Conservation (phyloP, 805 yeast genomes). For the Starmera dryadoides region DNA sequence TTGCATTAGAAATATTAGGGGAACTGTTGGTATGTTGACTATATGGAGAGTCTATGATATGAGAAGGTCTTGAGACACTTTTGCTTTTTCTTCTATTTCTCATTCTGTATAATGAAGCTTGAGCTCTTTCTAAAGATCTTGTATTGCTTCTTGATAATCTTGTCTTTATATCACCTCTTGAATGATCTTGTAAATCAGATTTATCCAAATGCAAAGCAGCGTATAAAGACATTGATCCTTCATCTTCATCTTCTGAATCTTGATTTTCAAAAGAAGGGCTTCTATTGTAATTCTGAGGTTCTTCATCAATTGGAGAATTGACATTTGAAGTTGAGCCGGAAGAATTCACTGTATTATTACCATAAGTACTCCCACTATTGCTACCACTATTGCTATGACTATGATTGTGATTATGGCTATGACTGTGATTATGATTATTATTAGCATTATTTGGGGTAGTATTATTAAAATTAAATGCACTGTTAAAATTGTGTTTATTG, state of each 20-base stretch:
- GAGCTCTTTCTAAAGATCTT: slow-evolving; percentile 54
- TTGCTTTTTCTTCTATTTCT: slow-evolving; percentile 50
- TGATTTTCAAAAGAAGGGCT: too few relatives aligned
- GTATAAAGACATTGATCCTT: slow-evolving; percentile 60
- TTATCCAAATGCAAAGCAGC: slow-evolving; percentile 39
- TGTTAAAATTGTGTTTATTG: slow-evolving; percentile 9
- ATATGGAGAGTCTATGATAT: slow-evolving; percentile 7
- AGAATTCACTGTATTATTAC: slow-evolving; percentile 6
- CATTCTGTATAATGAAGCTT: slow-evolving; percentile 57
- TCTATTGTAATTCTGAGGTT: too few relatives aligned
- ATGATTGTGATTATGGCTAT: slow-evolving; percentile 5
- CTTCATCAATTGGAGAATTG: slow-evolving; percentile 1
- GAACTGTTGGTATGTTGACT: slow-evolving; percentile 21
- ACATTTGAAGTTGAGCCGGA: slow-evolving; percentile 3
- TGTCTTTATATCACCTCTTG: slow-evolving; percentile 21
- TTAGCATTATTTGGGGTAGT: too few relatives aligned
- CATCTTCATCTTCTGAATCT: slow-evolving; percentile 42
- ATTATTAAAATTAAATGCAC: slow-evolving; percentile 16
- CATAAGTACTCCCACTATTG: background rate
- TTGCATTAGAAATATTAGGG: slow-evolving; percentile 23
- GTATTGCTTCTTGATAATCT: slow-evolving; percentile 30
- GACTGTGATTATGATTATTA: slow-evolving; percentile 4
- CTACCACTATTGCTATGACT: slow-evolving; percentile 1
- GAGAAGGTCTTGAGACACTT: slow-evolving; percentile 27
- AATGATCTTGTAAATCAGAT: slow-evolving; percentile 21